Conservation (phyloP, 805 yeast species). For the Metschnikowia baotianmanensis region DNA sequence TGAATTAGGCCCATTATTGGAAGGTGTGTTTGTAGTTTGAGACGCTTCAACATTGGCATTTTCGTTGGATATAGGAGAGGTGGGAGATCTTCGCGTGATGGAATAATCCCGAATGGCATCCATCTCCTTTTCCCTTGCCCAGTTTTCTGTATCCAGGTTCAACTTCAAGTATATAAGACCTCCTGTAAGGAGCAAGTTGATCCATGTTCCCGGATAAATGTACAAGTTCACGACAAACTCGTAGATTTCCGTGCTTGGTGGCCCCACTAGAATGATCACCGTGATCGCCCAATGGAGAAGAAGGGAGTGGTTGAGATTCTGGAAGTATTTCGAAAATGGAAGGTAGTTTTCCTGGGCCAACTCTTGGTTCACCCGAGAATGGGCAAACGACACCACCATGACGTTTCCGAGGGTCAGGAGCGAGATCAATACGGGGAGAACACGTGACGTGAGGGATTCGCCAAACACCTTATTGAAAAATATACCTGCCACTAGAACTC, state of each 20-base stretch:
- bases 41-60: too few species aligned
- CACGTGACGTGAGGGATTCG: slow-evolving; percentile 44
- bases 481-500: slow-evolving; percentile 62
- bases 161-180: slow-evolving; percentile 54
- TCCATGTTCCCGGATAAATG: slow-evolving; percentile 63
- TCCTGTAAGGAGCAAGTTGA: slow-evolving; percentile 48
- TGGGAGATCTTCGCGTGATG: background rate
- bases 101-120: too few species aligned
- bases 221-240: slow-evolving; percentile 61
- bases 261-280: slow-evolving; percentile 49
- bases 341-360: slow-evolving; percentile 50
- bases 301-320: slow-evolving; percentile 45
- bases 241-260: slow-evolving; percentile 64
- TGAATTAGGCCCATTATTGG: background rate
- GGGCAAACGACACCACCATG: slow-evolving; percentile 61
- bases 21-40: too few species aligned
- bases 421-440: slow-evolving; percentile 58
- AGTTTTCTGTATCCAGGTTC: slow-evolving; percentile 34
- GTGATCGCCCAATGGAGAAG: slow-evolving; percentile 56
- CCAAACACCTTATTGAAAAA: slow-evolving; percentile 60
- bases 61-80: too few species aligned
- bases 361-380: slow-evolving; percentile 56
- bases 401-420: slow-evolving; percentile 64
- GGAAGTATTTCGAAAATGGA: slow-evolving; percentile 49
- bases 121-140: slow-evolving; percentile 29